phyloP scores from a whole-genome alignment of 257 asterid genomes.

The Solanum rostratum region DNA sequence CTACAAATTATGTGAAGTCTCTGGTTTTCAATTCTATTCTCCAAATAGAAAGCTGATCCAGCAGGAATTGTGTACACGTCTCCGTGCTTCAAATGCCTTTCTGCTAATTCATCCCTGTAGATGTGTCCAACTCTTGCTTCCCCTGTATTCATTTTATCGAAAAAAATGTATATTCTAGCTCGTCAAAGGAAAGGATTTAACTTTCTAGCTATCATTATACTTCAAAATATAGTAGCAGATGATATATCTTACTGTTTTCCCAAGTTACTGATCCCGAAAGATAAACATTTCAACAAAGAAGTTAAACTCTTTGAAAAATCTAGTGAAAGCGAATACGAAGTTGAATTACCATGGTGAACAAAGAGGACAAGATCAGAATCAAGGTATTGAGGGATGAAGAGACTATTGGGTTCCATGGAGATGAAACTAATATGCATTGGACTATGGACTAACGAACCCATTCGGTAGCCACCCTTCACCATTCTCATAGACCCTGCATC shows the following conservation, averaged over 20 bases:
- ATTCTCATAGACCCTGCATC: constrained; percentile 67
- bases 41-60: constrained; percentile 8
- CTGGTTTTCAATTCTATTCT: constrained; percentile 35
- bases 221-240: neutral
- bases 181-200: neutral
- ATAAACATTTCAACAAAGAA: neutral
- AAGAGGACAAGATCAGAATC: constrained; percentile 71
- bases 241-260: neutral
- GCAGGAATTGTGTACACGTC: neutral
- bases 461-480: constrained; percentile 23
- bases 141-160: constrained; percentile 30
- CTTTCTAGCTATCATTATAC: neutral
- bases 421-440: constrained; percentile 65
- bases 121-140: neutral
- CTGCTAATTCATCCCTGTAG: neutral
- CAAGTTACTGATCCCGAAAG: neutral
- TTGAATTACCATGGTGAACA: constrained; percentile 48
- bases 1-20: constrained; percentile 58
- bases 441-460: neutral
- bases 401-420: constrained; percentile 71
- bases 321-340: neutral
- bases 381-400: constrained; percentile 86
- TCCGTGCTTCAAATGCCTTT: neutral
- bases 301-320: neutral
- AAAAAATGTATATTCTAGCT: neutral